These are phyloP conservation scores for Lenzites betulinus DNA, from an alignment of 768 basidiomycete genomes.

Conservation along the genomic window DNA sequence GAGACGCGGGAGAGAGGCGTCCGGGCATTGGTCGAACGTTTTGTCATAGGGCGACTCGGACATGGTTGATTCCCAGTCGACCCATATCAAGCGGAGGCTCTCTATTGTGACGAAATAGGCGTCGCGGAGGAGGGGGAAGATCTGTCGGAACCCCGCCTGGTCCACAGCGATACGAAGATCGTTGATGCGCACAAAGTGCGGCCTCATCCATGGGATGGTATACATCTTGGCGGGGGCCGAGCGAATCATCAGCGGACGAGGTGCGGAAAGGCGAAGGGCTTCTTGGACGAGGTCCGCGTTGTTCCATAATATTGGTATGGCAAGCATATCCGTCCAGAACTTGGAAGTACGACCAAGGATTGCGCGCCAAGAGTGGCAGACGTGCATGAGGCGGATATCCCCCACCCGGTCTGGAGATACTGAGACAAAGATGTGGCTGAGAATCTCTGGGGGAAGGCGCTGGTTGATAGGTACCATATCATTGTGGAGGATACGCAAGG, in stretches of 20 bases:
- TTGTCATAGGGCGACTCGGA: neutral
- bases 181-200: neutral
- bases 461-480: neutral
- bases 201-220: neutral
- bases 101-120: neutral
- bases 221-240: neutral
- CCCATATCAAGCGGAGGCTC: neutral
- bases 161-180: neutral
- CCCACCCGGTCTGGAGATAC: neutral
- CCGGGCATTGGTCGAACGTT: neutral
- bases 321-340: conserved; percentile 9
- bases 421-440: conserved; percentile 4
- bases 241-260: neutral
- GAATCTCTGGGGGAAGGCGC: conserved; percentile 1
- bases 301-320: neutral
- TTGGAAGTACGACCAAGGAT: neutral
- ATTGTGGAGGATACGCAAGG: neutral
- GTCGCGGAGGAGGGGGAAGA: neutral
- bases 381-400: neutral
- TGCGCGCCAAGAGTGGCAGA: neutral
- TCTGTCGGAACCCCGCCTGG: neutral
- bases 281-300: neutral
- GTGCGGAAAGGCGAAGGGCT: neutral
- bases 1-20: neutral
- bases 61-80: neutral